Conservation (phyloP, 139 green algal species). For the Chlamydomonas sp. region DNA sequence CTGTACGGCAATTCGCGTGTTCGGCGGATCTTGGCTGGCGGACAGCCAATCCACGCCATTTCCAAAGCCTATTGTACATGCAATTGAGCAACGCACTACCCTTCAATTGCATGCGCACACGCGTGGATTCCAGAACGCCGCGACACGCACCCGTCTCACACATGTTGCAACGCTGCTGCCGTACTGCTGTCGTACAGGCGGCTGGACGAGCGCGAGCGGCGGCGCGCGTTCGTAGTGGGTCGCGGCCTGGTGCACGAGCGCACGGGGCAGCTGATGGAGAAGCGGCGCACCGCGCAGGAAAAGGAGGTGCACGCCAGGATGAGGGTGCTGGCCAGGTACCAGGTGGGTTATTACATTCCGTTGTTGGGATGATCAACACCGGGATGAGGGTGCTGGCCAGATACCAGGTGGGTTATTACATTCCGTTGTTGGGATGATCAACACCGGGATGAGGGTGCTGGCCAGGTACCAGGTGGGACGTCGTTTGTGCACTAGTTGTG, state of each 20-base stretch:
- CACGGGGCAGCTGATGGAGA: constrained; percentile 66
- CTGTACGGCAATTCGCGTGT: too few species aligned
- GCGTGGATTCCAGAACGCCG: background rate
- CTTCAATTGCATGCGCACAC: background rate
- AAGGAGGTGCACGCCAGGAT: constrained; percentile 73
- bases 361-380: too few species aligned
- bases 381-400: too few species aligned
- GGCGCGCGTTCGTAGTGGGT: constrained; percentile 80
- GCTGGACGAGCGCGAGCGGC: constrained; percentile 72
- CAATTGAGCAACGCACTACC: too few species aligned
- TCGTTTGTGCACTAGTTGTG: too few species aligned
- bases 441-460: too few species aligned
- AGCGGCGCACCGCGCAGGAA: constrained; percentile 69
- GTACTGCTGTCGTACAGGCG: constrained; percentile 29
- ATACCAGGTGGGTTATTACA: too few species aligned
- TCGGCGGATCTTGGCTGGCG: too few species aligned
- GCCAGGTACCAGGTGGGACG: too few species aligned
- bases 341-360: background rate
- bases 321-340: constrained; percentile 88
- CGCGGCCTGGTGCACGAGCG: constrained; percentile 61
- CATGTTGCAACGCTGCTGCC: background rate
- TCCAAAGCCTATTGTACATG: too few species aligned
- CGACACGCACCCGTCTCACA: background rate
- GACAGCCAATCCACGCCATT: too few species aligned
- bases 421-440: too few species aligned